Conservation (phyloP, 495 filamentous ascomycete species). For the Penicillium flavigenum region DNA sequence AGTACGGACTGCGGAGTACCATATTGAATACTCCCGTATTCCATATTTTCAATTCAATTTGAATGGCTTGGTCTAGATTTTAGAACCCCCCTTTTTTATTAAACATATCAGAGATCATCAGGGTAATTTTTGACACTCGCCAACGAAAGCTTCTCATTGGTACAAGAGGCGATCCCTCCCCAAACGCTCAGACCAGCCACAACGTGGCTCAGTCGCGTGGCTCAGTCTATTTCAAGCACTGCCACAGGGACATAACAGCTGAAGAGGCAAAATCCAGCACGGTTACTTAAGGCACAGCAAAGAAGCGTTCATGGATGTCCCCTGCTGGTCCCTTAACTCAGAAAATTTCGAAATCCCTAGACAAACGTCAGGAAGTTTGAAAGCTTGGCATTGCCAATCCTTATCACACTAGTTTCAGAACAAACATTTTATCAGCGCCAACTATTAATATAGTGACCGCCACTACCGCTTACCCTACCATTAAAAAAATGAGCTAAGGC, state of each 20-base stretch:
- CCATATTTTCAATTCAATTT: neutral
- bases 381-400: conserved; percentile 9
- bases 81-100: neutral
- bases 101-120: neutral
- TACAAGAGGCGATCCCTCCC: neutral
- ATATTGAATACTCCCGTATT: neutral
- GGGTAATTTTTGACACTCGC: neutral
- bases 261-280: neutral
- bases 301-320: conserved; percentile 3
- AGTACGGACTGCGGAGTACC: neutral
- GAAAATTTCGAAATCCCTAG: neutral
- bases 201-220: conserved; percentile 13
- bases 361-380: conserved; percentile 12
- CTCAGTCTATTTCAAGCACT: conserved; percentile 6
- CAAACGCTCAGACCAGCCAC: conserved; percentile 5
- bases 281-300: neutral
- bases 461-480: conserved; percentile 14
- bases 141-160: conserved; percentile 8
- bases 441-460: conserved; percentile 13
- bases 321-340: neutral
- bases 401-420: conserved; percentile 8
- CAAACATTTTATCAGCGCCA: conserved; percentile 8
- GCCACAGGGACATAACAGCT: conserved; percentile 5
- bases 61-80: conserved; percentile 3
- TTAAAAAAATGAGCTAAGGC: conserved; percentile 13